Base-by-base conservation (phyloP, 352 stramenopile species). In the Aphanomyces euteiches region DNA sequence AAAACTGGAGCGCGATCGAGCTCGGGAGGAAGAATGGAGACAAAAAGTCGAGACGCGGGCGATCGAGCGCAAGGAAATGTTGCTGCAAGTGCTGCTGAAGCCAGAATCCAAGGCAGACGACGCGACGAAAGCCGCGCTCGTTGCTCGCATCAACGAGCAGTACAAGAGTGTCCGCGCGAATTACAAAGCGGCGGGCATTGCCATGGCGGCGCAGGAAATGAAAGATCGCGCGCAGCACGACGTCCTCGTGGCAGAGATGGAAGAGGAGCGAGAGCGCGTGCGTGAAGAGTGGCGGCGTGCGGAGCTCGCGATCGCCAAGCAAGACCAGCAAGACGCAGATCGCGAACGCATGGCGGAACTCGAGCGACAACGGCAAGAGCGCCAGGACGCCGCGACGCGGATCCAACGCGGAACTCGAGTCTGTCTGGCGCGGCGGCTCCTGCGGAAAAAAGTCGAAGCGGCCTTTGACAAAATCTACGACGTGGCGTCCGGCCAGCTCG, bases 391-490 rank as follows among this genome's bases (percentile, higher is more conserved):
- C 2, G 59, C 59, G 17, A 67, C 59, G 7, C 34, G 64, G 3
- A 75, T 93, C 45, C 82, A 91, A 65, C 81, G 81, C 41, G 82
- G 74, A 3, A 88, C 82, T 39, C 83, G 83, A 4, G 79, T 84
- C 75, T 90, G 83, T 56, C 66, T 77, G 3, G 83, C 83, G 3
- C 74, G 80, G 7, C 80, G 82, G 65, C 60, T 78, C 3, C 75
- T 93, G 12, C 78, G 81, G 7, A 56, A 74, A 10, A 77, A 87
- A 66, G 80, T 91, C 47, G 68, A 75, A 15, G 59, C 73, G 37
- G 64, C 78, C 37, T 86, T 88, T 60, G 73, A 84, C 10, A 91
- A 90, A 56, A 78, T 89, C 21, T 90, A 88, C 47, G 74, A 90
- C 45, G 56, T 67, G 7, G 50, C 73, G 12, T 79, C 67, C 10